These are phyloP conservation scores for Gymnopus androsaceus DNA, from an alignment of 1,284 basidiomycete genomes.

Conservation along the genomic window DNA sequence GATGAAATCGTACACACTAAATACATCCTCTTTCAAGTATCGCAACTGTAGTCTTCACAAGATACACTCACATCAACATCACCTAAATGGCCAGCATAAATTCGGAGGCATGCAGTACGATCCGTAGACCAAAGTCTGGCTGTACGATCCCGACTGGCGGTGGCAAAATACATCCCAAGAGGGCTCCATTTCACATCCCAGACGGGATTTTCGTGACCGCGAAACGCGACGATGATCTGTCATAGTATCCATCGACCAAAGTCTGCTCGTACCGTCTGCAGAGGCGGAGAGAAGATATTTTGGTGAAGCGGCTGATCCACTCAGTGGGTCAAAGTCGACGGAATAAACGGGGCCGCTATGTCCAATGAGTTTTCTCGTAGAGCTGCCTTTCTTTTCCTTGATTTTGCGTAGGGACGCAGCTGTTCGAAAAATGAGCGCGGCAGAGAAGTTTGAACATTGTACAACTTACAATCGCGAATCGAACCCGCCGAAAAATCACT, in stretches of 20 bases:
- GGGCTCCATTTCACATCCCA: constrained; percentile 99
- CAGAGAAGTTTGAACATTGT: background rate
- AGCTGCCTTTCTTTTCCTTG: constrained; percentile 76
- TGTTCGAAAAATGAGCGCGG: constrained; percentile 29
- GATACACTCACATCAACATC: constrained; percentile 88
- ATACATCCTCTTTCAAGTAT: constrained; percentile 17
- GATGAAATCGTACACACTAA: constrained; percentile 95
- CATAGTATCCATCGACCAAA: constrained; percentile 97
- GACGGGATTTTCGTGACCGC: constrained; percentile 95
- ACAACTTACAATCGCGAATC: constrained; percentile 66
- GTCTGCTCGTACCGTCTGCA: constrained; percentile 88
- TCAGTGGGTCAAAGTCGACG: constrained; percentile 89
- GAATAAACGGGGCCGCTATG: constrained; percentile 97
- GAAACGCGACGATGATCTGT: constrained; percentile 91
- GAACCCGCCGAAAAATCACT: constrained; percentile 73
- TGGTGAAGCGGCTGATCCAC: constrained; percentile 85
- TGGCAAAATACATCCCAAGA: constrained; percentile 97
- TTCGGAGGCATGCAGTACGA: constrained; percentile 81
- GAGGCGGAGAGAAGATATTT: constrained; percentile 89
- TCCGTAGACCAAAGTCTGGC: constrained; percentile 97
- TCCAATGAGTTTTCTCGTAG: constrained; percentile 91
- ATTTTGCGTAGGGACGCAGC: constrained; percentile 65
- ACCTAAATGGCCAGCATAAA: constrained; percentile 95
- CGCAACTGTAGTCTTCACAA: constrained; percentile 3
- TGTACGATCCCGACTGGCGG: constrained; percentile 90